Conservation (phyloP, 768 basidiomycete species). For the Clavaria fumosa region DNA sequence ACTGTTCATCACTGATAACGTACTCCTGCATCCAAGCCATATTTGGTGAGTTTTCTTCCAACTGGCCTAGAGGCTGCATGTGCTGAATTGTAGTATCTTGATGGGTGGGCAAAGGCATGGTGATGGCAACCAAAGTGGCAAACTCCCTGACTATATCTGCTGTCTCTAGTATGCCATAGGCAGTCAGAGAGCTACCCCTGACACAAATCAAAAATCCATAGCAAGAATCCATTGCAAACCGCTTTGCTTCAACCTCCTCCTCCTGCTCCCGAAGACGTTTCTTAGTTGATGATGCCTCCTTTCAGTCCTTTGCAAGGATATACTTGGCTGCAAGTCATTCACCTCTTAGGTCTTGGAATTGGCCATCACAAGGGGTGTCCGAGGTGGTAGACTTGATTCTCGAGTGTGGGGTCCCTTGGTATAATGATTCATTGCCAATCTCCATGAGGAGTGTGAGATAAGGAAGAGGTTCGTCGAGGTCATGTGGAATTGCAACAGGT, state of each 20-base stretch:
- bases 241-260: background rate
- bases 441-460: slow-evolving; percentile 6
- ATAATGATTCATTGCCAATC: slow-evolving; percentile 3
- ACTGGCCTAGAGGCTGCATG: slow-evolving; percentile 9
- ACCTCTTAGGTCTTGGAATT: background rate
- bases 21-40: slow-evolving; percentile 9
- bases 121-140: slow-evolving; percentile 7
- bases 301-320: background rate
- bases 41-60: slow-evolving; percentile 6
- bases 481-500: background rate
- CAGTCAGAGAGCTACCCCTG: slow-evolving; percentile 9
- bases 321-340: background rate
- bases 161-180: slow-evolving; percentile 8
- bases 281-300: background rate
- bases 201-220: slow-evolving; percentile 9
- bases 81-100: slow-evolving; percentile 2
- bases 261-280: background rate
- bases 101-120: slow-evolving; percentile 6
- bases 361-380: background rate
- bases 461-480: slow-evolving; percentile 3
- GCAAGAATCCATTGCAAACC: slow-evolving; percentile 5
- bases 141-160: slow-evolving; percentile 9
- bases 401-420: background rate
- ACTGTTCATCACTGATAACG: too few species aligned
- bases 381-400: background rate